phyloP scores from a whole-genome alignment of 176 grass and related monocot species.

The Aegilops speltoides region DNA sequence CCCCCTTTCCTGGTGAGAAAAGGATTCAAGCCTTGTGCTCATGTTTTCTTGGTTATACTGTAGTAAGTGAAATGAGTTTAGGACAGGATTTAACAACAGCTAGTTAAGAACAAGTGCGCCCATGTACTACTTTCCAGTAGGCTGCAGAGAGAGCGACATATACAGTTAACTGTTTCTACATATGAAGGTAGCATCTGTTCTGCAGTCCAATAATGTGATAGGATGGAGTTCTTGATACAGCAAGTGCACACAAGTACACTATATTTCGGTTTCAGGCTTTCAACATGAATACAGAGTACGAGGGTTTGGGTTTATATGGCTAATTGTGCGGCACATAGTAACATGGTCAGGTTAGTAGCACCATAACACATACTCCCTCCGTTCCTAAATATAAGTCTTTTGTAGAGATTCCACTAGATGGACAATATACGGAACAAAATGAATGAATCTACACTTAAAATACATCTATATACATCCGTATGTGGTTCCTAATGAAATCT shows the following conservation, averaged over 20 bases:
- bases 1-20: background rate
- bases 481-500: too few species aligned
- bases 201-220: too few species aligned
- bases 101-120: too few species aligned
- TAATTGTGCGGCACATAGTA: background rate
- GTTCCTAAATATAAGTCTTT: too few species aligned
- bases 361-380: too few species aligned
- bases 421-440: too few species aligned
- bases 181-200: background rate
- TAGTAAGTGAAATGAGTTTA: background rate
- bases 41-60: background rate
- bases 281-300: background rate
- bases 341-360: too few species aligned
- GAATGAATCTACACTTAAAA: too few species aligned
- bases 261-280: background rate
- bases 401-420: too few species aligned
- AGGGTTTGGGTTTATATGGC: background rate
- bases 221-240: too few species aligned
- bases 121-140: background rate
- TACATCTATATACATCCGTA: too few species aligned
- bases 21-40: accelerated
- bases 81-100: too few species aligned
- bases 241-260: background rate
- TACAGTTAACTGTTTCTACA: background rate
- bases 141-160: background rate